phyloP scores from a whole-genome alignment of 2,329 filamentous ascomycete species.

The Fusarium clavum region DNA sequence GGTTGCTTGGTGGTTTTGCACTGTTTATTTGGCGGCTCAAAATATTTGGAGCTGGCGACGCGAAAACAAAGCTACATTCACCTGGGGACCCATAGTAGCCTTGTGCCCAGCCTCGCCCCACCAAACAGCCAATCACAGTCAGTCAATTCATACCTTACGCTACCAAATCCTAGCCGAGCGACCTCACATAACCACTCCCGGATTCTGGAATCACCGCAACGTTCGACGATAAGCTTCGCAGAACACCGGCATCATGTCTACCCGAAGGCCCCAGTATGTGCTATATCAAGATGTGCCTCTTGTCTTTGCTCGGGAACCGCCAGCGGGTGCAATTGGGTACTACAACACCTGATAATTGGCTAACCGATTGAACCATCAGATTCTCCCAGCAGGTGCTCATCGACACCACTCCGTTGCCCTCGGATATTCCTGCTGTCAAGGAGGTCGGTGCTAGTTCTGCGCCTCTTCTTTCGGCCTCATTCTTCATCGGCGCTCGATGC shows the following conservation, averaged over 20 bases:
- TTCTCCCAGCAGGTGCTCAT: slow-evolving; percentile 95
- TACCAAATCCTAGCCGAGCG: slow-evolving; percentile 50
- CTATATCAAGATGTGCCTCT: background rate
- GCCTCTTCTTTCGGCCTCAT: slow-evolving; percentile 89
- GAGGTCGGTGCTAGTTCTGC: slow-evolving; percentile 95
- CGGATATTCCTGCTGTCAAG: slow-evolving; percentile 89
- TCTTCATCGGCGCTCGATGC: slow-evolving; percentile 97
- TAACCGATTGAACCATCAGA: slow-evolving; percentile 63
- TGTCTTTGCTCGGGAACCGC: background rate
- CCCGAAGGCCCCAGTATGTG: slow-evolving; percentile 58
- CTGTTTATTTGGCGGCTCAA: slow-evolving; percentile 43
- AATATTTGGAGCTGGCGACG: slow-evolving; percentile 47
- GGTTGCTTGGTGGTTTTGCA: slow-evolving; percentile 23
- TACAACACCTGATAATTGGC: slow-evolving; percentile 34
- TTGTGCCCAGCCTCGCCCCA: slow-evolving; percentile 49
- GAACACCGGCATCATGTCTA: slow-evolving; percentile 54
- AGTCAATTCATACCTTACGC: slow-evolving; percentile 56
- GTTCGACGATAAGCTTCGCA: slow-evolving; percentile 46
- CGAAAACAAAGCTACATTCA: slow-evolving; percentile 46
- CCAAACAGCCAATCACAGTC: slow-evolving; percentile 51
- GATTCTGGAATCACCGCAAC: slow-evolving; percentile 47
- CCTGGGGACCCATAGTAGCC: slow-evolving; percentile 27
- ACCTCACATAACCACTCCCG: slow-evolving; percentile 46
- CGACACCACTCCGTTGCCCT: slow-evolving; percentile 95
- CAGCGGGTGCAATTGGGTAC: slow-evolving; percentile 40